Base-by-base conservation (phyloP, 345 rosid species). In the Schrenkiella parvula region DNA sequence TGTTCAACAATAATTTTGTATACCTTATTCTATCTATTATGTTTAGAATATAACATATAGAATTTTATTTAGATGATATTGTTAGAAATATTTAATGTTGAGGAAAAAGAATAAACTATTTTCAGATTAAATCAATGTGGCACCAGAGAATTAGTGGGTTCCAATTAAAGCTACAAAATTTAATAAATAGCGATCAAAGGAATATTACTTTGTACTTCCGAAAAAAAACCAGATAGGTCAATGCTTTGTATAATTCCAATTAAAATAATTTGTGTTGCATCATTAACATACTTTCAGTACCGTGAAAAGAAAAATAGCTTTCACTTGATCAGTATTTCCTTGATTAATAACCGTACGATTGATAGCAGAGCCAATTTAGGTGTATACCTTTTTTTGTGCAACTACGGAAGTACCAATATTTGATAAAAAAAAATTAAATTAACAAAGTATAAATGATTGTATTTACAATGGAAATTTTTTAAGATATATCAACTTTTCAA, bases 121-220 rank as follows among this genome's bases (percentile, higher is more conserved):
- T 43, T 19, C 31, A 68, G 18, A 70, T 58, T 26, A 50, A 70
- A 18, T 39, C 2, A 13, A 62, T 52, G 43, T 41, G 69, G 53
- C 68, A 26, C 4, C 4, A 8, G 13, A 18, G 5, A 17, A 64
- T 64, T 42, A 72, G 77, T 72, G 77, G 77, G 70, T 64, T 64
- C 77, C 71, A 72, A 54, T 62, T 64, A 53, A 14, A 5, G 32
- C 23, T 15, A 29, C 18, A 31, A 17, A 38, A 46, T 5, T 22
- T 19, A 64, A 28, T 72, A 64, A 41, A 43, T 15, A 15, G 14
- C 25, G 26, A 32, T 54, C 57, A 64, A 32, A 54, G 22, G 70
- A 64, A 72, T 72, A 73, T 64, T 55, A 55, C 51, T 64, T 44
- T 55, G 58, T 54, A 26, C 31, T 72, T 22, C 4, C 18, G 9